Evolutionary conservation across 2,329 filamentous ascomycete genomes (phyloP).

Genomic region (Botrytis squamosa): DNA sequence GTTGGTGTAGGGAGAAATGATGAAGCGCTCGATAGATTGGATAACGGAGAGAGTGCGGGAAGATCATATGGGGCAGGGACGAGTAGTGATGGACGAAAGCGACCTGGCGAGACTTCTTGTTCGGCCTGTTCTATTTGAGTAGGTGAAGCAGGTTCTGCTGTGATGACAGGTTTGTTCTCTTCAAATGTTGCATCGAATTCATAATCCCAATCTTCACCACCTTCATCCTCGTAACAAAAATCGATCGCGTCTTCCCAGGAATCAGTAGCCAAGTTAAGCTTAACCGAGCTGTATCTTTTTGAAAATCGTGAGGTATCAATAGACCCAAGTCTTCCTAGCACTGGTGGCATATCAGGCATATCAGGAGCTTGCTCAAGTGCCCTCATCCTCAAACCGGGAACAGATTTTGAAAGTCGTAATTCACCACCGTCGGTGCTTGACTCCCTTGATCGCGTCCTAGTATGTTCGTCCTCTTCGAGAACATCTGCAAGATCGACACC

Average conservation of each 20-base stretch:
- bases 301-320: conserved; percentile 4
- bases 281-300: not conserved
- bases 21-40: conserved; percentile 31
- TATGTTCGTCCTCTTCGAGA: conserved; percentile 56
- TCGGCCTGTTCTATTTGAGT: conserved; percentile 24
- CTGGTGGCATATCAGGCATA: conserved; percentile 13
- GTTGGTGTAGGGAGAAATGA: conserved; percentile 28
- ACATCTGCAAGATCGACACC: conserved; percentile 53
- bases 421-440: conserved; percentile 32
- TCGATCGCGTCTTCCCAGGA: conserved; percentile 69
- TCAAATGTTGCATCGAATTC: conserved; percentile 61
- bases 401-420: conserved; percentile 35
- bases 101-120: conserved; percentile 28
- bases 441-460: conserved; percentile 31
- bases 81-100: conserved; percentile 38
- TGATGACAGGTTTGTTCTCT: conserved; percentile 41
- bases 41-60: conserved; percentile 38
- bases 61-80: conserved; percentile 34
- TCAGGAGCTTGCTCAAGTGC: conserved; percentile 21
- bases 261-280: conserved; percentile 34
- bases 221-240: conserved; percentile 68
- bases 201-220: conserved; percentile 65
- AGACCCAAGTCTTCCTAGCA: conserved; percentile 8
- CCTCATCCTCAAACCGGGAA: conserved; percentile 41
- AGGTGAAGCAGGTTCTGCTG: conserved; percentile 35